A percentile compares a stretch with the other conserved stretches of the same genome.
These are phyloP conservation scores for Cladosporium sp. DNA, from an alignment of 2,329 filamentous ascomycete genomes.

Conservation along the genomic window DNA sequence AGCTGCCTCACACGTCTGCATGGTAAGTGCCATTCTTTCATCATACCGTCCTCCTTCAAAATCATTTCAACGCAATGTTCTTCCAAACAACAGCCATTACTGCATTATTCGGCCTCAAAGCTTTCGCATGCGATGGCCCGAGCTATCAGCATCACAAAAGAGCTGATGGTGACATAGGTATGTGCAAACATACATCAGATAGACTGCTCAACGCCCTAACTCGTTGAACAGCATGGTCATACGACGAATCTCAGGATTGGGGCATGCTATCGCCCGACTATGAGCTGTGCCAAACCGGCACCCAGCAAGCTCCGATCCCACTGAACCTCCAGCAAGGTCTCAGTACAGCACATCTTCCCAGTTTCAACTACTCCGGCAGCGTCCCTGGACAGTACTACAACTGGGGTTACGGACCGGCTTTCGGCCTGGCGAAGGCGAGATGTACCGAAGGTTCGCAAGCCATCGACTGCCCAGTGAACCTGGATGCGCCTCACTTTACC, in stretches of 20 bases:
- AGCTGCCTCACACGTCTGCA: too few relatives aligned
- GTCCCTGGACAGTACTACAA: slow-evolving; percentile 43
- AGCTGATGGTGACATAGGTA: not conserved
- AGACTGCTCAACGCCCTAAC: not conserved
- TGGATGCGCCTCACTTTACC: slow-evolving; percentile 37
- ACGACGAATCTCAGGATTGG: slow-evolving; percentile 21
- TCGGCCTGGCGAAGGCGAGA: slow-evolving; percentile 34
- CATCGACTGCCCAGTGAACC: slow-evolving; percentile 18
- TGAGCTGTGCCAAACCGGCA: slow-evolving; percentile 47
- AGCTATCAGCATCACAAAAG: slow-evolving; percentile 1
- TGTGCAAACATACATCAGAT: not conserved
- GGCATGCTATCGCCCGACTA: slow-evolving; percentile 31
- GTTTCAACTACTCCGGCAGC: slow-evolving; percentile 39
- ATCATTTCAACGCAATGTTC: not conserved
- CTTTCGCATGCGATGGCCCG: not conserved
- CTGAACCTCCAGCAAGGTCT: slow-evolving; percentile 41
- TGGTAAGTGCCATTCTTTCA: not conserved
- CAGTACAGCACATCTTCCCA: slow-evolving; percentile 36
- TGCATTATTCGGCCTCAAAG: not conserved
- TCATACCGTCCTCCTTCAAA: not conserved
- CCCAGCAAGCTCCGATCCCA: slow-evolving; percentile 48
- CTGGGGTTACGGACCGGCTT: slow-evolving; percentile 48
- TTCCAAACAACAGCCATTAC: not conserved
- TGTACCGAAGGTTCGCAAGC: slow-evolving; percentile 1
- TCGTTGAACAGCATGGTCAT: slow-evolving; percentile 14